Evolutionary conservation across 176 grass and related monocot genomes (phyloP), one percentile per base, ranked within the genome.

Genomic region (Elymus sibiricus): DNA sequence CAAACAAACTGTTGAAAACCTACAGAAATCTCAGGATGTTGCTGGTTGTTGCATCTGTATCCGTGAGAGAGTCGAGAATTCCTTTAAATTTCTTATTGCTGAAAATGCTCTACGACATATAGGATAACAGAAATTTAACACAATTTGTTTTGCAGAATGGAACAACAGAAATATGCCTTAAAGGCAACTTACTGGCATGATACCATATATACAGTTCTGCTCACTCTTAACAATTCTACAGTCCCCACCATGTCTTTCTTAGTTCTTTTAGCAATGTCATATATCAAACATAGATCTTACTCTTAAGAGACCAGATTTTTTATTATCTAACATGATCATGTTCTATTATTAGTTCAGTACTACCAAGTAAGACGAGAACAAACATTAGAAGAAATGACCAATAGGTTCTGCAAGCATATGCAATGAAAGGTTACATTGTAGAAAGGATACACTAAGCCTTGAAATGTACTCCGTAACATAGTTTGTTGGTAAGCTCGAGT

Each of bases 11-110:
- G 39, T 15, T 82, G 24, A 64, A 88, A 88, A 86, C 93, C 85
- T 92, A 98, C 95, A 98, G 87, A 90, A 91, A 95, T 86, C 90
- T 86, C 39, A 92, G 61, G 67, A 98, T 78, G 70, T 92, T 87
- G 79, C 88, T 92, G 14, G 89, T 89, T 85, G 96, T 87, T 88
- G 88, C 86, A 69, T 98, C 89, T 13, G 89, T 79, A 86, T 85
- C 83, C 29, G 84, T 92, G 46, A 98, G 65, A 35, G 88, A 94
- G 86, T 87, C 85, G 39, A 98, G 88, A 84, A 94, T 84, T 47
- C 91, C 90, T 79, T 91, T 89, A 49, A 95, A 95, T 40, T 91
- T 98, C 64, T 93, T 98, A 44, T 87, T 90, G 53, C 59, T 83
- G 35, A 98, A 88, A 78, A 98, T 95, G 77, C 77, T 92, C 96